A percentile compares a stretch with the other conserved stretches of the same genome.
These are phyloP conservation scores for Isoetes taiwanensis DNA, from an alignment of 75 land plant species.

Conservation along the genomic window DNA sequence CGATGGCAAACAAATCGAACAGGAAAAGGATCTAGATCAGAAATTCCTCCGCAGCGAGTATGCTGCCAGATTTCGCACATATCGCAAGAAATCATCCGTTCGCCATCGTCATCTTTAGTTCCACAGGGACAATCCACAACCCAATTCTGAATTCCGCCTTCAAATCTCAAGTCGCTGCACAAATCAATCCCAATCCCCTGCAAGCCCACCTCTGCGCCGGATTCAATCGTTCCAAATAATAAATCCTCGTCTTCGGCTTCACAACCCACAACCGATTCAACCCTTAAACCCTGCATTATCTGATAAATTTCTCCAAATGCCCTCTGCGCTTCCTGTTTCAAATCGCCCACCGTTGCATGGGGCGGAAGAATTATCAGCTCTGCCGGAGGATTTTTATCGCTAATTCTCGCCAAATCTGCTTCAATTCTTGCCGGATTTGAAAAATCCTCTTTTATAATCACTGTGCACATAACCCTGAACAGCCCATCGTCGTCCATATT, in stretches of 20 bases:
- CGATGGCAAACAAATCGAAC: not conserved
- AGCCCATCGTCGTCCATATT: conserved; percentile 27
- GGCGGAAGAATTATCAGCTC: conserved; percentile 4
- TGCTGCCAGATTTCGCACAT: conserved; percentile 5
- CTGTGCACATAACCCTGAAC: conserved; percentile 33
- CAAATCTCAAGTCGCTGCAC: not conserved
- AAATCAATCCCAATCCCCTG: not conserved
- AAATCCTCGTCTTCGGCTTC: not conserved
- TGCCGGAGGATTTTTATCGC: not conserved
- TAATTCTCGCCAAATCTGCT: not conserved
- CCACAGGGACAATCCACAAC: conserved; percentile 4
- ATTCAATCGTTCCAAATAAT: not conserved
- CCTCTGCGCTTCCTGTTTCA: not conserved
- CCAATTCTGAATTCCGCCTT: not conserved
- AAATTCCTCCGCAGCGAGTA: not conserved
- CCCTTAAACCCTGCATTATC: not conserved
- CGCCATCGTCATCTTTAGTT: conserved; percentile 6
- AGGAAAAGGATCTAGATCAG: not conserved
- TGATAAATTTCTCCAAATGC: not conserved
- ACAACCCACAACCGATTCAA: not conserved
- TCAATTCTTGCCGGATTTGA: not conserved
- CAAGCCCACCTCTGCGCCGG: not conserved
- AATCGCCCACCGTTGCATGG: conserved; percentile 2
- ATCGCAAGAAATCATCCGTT: conserved; percentile 2
- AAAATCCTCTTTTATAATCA: conserved; percentile 33